phyloP scores from a whole-genome alignment of 2,329 filamentous ascomycete genomes.

The Blumeria hordei region DNA sequence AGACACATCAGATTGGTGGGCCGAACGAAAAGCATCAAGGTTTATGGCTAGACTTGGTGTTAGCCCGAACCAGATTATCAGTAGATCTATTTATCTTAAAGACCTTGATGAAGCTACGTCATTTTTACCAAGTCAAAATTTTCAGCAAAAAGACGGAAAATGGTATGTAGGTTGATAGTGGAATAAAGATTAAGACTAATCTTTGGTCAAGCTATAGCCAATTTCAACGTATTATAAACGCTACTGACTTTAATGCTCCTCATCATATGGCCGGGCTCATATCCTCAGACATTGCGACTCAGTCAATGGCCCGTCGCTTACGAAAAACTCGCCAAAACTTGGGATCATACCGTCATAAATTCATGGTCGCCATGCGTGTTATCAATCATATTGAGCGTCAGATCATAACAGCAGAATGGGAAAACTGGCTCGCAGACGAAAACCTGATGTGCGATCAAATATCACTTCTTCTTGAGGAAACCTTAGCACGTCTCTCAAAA shows the following conservation, averaged over 20 bases:
- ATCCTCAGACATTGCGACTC: slow-evolving; percentile 24
- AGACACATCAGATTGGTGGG: slow-evolving; percentile 59
- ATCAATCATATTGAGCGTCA: slow-evolving; percentile 78
- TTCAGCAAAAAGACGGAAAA: slow-evolving; percentile 20
- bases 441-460: slow-evolving; percentile 47
- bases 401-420: slow-evolving; percentile 71
- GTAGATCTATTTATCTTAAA: slow-evolving; percentile 57
- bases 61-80: slow-evolving; percentile 56
- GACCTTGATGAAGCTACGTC: slow-evolving; percentile 45
- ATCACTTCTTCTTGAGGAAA: slow-evolving; percentile 20
- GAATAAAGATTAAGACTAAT: slow-evolving; percentile 4
- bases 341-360: slow-evolving; percentile 64
- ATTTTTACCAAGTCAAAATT: slow-evolving; percentile 7
- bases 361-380: slow-evolving; percentile 72
- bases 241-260: slow-evolving; percentile 31
- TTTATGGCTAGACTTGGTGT: slow-evolving; percentile 72
- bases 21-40: slow-evolving; percentile 51
- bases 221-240: slow-evolving; percentile 33
- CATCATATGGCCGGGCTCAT: slow-evolving; percentile 26
- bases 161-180: slow-evolving; percentile 17
- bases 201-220: slow-evolving; percentile 25
- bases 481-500: slow-evolving; percentile 8
- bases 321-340: slow-evolving; percentile 63
- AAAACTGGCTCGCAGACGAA: slow-evolving; percentile 74
- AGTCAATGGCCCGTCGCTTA: slow-evolving; percentile 35